These are phyloP conservation scores for Phoma sp. DNA, from an alignment of 2,329 filamentous ascomycete genomes.

Conservation along the genomic window DNA sequence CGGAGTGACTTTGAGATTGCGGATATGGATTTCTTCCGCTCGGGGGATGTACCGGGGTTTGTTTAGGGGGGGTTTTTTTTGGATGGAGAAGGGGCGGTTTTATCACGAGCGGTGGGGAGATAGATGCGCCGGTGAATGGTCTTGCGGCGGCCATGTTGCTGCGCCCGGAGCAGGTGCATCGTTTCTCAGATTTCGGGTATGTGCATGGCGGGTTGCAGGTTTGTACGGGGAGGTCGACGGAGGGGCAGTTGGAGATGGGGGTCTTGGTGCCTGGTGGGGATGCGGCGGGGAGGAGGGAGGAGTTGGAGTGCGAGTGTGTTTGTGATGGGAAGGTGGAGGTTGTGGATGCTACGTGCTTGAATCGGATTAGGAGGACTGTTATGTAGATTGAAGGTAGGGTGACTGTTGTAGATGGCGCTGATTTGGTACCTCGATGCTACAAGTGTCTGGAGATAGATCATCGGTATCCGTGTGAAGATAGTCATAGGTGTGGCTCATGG, in stretches of 20 bases:
- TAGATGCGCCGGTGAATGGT: constrained; percentile 93
- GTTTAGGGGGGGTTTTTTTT: constrained; percentile 85
- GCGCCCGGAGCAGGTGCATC: constrained; percentile 84
- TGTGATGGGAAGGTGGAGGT: constrained; percentile 9
- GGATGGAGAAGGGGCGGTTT: constrained; percentile 20
- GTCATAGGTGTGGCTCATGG: too few relatives aligned
- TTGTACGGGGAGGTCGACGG: constrained; percentile 12
- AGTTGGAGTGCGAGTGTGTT: constrained; percentile 15
- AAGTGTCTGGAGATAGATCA: too few relatives aligned
- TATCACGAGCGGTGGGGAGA: constrained; percentile 72
- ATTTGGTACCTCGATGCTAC: too few relatives aligned
- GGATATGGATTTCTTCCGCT: constrained; percentile 88
- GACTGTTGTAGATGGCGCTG: too few relatives aligned
- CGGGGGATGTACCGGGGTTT: constrained; percentile 74
- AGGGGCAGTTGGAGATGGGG: constrained; percentile 7
- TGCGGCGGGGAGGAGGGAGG: constrained; percentile 1
- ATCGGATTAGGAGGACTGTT: constrained; percentile 4
- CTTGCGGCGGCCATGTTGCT: constrained; percentile 89
- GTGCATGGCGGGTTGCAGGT: constrained; percentile 53
- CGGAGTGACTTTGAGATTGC: constrained; percentile 98
- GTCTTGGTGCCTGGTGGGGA: constrained; percentile 1
- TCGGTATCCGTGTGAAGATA: too few relatives aligned
- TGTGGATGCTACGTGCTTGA: constrained; percentile 10
- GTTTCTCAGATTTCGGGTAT: constrained; percentile 98
- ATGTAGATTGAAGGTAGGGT: neutral